These are phyloP conservation scores for Gossypium lobatum DNA, from an alignment of 441 rosid genomes.

Conservation along the genomic window DNA sequence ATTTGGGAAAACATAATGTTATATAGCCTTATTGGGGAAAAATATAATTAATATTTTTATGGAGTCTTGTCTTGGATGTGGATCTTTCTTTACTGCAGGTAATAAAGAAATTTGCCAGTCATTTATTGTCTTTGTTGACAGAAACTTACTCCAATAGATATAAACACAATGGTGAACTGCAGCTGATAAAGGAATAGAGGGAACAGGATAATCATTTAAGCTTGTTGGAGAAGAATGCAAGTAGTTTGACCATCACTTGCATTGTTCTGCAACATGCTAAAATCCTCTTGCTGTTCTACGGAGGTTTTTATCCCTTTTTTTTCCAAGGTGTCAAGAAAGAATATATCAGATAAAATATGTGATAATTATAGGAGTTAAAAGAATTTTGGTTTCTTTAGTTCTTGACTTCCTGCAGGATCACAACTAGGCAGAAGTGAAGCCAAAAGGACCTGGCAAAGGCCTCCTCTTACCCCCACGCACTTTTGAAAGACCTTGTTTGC, in stretches of 20 bases:
- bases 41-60: neutral
- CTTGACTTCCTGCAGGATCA: neutral
- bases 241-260: neutral
- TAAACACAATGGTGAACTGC: neutral
- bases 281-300: neutral
- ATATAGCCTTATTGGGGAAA: neutral
- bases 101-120: neutral
- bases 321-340: neutral
- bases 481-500: neutral
- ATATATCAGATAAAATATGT: neutral
- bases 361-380: neutral
- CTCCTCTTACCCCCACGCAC: neutral
- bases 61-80: neutral
- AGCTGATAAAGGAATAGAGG: neutral
- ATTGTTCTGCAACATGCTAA: neutral
- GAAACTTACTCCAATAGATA: neutral
- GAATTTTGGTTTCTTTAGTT: neutral
- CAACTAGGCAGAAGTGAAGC: neutral
- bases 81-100: neutral
- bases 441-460: neutral
- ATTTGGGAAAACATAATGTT: neutral
- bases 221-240: neutral
- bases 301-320: neutral
- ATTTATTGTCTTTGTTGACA: neutral
- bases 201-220: neutral